Percentiles rank a stretch among this genome's conserved stretches.
Evolutionary conservation across 306 rosid species (phyloP).

Genomic region (Quercus ilex): DNA sequence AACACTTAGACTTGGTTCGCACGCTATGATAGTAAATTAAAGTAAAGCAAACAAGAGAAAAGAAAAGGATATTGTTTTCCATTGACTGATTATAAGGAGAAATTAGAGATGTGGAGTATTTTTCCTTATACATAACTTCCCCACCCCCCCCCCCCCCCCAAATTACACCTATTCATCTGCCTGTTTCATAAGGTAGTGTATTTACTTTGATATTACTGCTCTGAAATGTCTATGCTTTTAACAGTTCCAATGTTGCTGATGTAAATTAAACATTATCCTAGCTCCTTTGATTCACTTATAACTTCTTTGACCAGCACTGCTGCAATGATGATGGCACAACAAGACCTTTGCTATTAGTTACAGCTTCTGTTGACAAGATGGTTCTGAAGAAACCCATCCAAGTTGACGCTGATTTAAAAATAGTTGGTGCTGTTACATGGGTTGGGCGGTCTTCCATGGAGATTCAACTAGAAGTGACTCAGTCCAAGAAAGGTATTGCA

Average conservation of each 20-base stretch:
- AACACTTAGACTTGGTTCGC: too few species aligned
- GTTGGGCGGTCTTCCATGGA: constrained; percentile 84
- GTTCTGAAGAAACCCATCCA: constrained; percentile 60
- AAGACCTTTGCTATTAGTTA: constrained; percentile 65
- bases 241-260: neutral
- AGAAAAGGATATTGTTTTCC: too few species aligned
- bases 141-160: too few species aligned
- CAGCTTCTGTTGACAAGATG: constrained; percentile 85
- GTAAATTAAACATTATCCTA: neutral
- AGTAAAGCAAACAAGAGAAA: too few species aligned
- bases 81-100: too few species aligned
- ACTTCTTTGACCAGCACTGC: constrained; percentile 50
- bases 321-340: constrained; percentile 58
- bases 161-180: neutral
- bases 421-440: constrained; percentile 86
- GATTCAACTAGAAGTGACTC: constrained; percentile 66
- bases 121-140: too few species aligned
- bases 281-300: neutral
- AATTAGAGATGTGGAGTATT: too few species aligned
- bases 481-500: constrained; percentile 39
- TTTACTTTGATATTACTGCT: neutral
- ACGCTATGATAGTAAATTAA: too few species aligned
- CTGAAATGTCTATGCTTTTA: neutral
- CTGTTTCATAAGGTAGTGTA: neutral
- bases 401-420: constrained; percentile 50